These are phyloP conservation scores for Graphilbum sp. DNA, from an alignment of 2,329 filamentous ascomycete species.

Conservation along the genomic window DNA sequence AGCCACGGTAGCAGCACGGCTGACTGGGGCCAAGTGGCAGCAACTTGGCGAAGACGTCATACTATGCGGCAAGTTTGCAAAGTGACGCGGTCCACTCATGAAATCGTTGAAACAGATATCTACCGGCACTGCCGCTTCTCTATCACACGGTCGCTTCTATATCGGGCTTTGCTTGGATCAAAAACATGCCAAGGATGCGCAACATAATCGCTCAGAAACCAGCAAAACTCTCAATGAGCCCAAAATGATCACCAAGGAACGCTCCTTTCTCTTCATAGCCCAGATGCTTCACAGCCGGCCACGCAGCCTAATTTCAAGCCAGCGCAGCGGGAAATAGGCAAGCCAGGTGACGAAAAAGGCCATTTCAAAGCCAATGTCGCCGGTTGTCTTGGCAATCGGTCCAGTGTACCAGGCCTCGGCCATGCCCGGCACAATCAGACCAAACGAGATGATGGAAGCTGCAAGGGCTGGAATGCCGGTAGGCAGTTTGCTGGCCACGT, in stretches of 20 bases:
- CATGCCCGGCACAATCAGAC: slow-evolving; percentile 41
- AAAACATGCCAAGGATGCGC: no score
- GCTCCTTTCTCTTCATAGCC: background rate
- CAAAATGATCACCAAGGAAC: background rate
- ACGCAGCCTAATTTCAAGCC: slow-evolving; percentile 21
- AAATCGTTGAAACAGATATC: no score
- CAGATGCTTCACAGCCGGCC: slow-evolving; percentile 13
- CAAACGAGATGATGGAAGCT: slow-evolving; percentile 28
- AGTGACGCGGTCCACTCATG: slow-evolving; percentile 1
- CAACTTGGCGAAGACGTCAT: slow-evolving; percentile 73
- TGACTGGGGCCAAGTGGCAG: slow-evolving; percentile 54
- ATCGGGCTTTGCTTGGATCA: no score
- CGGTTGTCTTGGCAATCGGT: slow-evolving; percentile 40
- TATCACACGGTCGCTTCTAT: no score
- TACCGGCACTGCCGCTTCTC: no score
- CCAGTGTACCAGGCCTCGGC: slow-evolving; percentile 44
- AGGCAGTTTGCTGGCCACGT: slow-evolving; percentile 26
- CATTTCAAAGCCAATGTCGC: slow-evolving; percentile 51
- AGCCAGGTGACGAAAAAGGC: slow-evolving; percentile 35
- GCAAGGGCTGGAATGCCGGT: slow-evolving; percentile 29
- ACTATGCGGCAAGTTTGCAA: slow-evolving; percentile 44
- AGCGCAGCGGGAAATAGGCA: slow-evolving; percentile 30
- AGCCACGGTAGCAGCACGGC: slow-evolving; percentile 43
- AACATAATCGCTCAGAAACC: no score
- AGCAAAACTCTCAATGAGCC: no score